Percentiles rank a stretch among this genome's conserved stretches.
phyloP scores from a whole-genome alignment of 2,329 filamentous ascomycete species.

The Thelonectria olida region DNA sequence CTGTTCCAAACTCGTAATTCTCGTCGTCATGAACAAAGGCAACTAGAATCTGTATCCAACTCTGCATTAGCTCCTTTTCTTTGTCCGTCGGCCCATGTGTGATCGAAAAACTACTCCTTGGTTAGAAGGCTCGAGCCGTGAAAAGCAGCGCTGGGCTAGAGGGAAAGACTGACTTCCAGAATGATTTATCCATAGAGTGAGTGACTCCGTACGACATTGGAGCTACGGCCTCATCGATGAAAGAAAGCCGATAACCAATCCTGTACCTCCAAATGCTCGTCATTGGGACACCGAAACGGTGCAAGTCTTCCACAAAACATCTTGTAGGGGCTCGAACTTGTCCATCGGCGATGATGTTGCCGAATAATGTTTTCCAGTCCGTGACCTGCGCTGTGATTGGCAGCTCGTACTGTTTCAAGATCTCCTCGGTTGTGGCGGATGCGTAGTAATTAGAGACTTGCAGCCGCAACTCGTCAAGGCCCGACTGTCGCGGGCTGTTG shows the following conservation, averaged over 20 bases:
- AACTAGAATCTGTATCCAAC: background rate
- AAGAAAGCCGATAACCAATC: constrained; percentile 1
- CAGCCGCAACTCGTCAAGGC: background rate
- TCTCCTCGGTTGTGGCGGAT: too few relatives aligned
- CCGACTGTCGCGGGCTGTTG: background rate
- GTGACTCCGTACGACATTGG: constrained; percentile 1
- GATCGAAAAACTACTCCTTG: background rate
- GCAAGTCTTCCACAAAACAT: background rate
- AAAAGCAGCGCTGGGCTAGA: too few relatives aligned
- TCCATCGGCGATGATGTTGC: constrained; percentile 1
- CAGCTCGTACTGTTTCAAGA: too few relatives aligned
- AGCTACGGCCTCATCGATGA: background rate
- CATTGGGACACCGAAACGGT: background rate
- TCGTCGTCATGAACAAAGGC: too few relatives aligned
- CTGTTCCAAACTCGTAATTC: too few relatives aligned
- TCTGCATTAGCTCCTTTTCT: background rate
- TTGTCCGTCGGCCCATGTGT: background rate
- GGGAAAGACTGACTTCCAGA: background rate
- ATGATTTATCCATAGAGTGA: constrained; percentile 5
- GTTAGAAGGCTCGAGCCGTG: background rate
- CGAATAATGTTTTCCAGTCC: background rate
- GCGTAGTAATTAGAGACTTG: constrained; percentile 9
- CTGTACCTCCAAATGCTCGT: constrained; percentile 1
- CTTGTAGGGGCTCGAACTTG: background rate
- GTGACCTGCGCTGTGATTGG: background rate